Evolutionary conservation across 148 eudicot genomes (phyloP), one percentile per base, ranked within the genome.

Genomic region (Cornus controversa): DNA sequence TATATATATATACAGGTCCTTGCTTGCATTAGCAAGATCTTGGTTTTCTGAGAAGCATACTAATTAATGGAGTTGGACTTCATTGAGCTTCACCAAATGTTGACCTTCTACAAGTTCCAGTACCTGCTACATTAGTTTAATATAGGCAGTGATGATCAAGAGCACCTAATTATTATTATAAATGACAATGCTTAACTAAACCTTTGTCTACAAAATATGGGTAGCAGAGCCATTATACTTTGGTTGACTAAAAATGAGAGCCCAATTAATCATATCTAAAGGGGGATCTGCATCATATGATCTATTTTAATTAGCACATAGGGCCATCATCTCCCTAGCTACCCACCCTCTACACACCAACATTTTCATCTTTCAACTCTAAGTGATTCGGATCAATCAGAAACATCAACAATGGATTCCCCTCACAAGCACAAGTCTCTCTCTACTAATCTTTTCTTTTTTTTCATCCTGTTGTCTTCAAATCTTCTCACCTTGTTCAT

Each of bases 401-500:
- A 47, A 63, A 47, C 67, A 28, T 50, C 66, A 53, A 2, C 71
- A 27, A 85, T 78, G 82, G 82, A 83, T 60, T 45, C 66, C 53
- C 69, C 82, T 58, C 79, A 34, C 25, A 72, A 79, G 34, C 42
- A 71, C 42, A 15, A 36, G 10, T 34, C 80, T 34, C 45, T 79
- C 68, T 77, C 72, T 23, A 67, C 72, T 23, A 67, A 67, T 24
- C 60, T 86, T 13, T 75, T 82, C 84, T 82, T 74, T 75, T 75
- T 87, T 75, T 82, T 84, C 73, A 75, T 84, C 47, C 87, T 84
- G n/a, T 25, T 87, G 26, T 77, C 86, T 20, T 71, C 84, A 76
- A 87, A 87, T 82, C 87, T 87, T 27, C 75, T 82, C 75, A 87
- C 85, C 28, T 73, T 84, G 28, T 80, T 87, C 72, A 75, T 87